Evolutionary conservation across 192 early-diverging fungal genomes (phyloP), one percentile per base, ranked within the genome.

Genomic region (Ambispora gerdemannii): DNA sequence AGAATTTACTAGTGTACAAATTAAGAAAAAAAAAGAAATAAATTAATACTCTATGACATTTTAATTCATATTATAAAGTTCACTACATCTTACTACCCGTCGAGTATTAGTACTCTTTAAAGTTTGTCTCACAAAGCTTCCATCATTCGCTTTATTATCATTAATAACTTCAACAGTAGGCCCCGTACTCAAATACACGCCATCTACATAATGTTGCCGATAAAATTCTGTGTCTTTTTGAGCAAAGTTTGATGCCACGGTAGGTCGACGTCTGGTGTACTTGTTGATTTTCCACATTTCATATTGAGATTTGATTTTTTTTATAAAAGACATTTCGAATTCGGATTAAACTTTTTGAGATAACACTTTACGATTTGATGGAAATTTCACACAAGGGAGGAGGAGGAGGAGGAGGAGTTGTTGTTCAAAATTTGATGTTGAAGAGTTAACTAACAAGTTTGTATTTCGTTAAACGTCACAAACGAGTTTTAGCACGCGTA

Each of bases 201-300:
- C 78, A 38, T 80, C 74, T 38, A 76, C 76, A 52, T 80, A 80
- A 38, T 77, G 74, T 1, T 75, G 73, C 11, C 77, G 72, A 50
- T 81, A 81, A 53, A 74, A 81, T 11, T 78, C 77, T 34, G 75
- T 72, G 58, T 81, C 77, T 24, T 72, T 71, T 56, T 78, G 80
- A 52, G 78, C 80, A 59, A 81, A 81, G 22, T 81, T 77, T 32
- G 80, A 77, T 20, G 77, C 75, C 51, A 81, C 62, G 11, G 80
- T 68, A 33, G 74, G 64, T 34, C 80, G 47, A 61, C 80, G 74
- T 63, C 71, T 73, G 28, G 80, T 78, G 36, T 81, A 81, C 63
- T 81, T 81, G 62, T 68, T 77, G 56, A 78, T 78, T 67, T 81
- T 81, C 80, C 80, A 81, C 22, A 81, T 74, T 63, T 81, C 76